Conservation (phyloP, 2,329 filamentous ascomycete genomes). For the Chaetomiaceae sp. region DNA sequence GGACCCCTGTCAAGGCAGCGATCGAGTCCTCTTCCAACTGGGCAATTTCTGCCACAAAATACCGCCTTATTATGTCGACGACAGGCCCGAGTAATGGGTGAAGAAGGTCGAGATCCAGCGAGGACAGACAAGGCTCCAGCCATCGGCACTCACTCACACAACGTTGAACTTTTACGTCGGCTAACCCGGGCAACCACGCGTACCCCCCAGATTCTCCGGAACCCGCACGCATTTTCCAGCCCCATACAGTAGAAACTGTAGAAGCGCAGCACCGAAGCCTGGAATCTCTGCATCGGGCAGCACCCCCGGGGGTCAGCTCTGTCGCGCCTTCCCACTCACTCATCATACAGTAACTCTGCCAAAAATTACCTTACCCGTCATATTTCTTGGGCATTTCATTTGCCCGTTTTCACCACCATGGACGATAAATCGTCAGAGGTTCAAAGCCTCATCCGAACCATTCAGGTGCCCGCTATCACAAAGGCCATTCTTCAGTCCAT, state of each 20-base stretch:
- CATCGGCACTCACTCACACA: neutral
- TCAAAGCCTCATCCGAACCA: slow-evolving; percentile 41
- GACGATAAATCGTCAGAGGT: slow-evolving; percentile 37
- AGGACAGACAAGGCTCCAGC: neutral
- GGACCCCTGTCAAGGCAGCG: slow-evolving; percentile 6
- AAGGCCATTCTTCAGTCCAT: slow-evolving; percentile 70
- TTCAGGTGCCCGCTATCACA: slow-evolving; percentile 43
- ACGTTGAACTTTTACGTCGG: too few relatives aligned
- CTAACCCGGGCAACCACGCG: too few relatives aligned
- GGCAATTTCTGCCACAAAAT: slow-evolving; percentile 20
- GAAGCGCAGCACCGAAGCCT: too few relatives aligned
- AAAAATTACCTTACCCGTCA: too few relatives aligned
- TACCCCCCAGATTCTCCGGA: too few relatives aligned
- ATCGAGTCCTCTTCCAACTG: slow-evolving; percentile 3
- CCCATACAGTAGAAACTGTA: neutral
- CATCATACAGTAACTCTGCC: too few relatives aligned
- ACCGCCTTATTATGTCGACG: slow-evolving; percentile 25
- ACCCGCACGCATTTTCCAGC: too few relatives aligned
- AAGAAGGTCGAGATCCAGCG: neutral
- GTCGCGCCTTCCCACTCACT: slow-evolving; percentile 8
- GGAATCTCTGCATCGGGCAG: slow-evolving; percentile 5
- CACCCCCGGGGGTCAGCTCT: neutral
- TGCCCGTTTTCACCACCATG: slow-evolving; percentile 9
- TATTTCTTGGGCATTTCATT: neutral
- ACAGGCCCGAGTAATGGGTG: slow-evolving; percentile 9